phyloP scores from a whole-genome alignment of 805 yeast genomes.

The Lachancea kluyveri region DNA sequence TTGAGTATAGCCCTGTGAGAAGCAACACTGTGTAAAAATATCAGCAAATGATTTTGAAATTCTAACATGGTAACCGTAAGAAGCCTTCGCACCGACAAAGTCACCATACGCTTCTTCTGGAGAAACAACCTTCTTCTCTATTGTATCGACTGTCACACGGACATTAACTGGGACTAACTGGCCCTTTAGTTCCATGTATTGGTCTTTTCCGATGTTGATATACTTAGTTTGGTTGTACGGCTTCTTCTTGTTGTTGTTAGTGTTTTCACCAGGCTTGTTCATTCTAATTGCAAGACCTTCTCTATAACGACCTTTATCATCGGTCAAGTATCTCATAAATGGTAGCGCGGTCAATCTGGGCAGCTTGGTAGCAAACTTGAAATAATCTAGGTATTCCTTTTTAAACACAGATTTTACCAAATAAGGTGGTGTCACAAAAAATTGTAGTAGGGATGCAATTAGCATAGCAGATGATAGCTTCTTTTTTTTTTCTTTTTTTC shows the following conservation, averaged over 20 bases:
- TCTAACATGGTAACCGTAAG: constrained; percentile 73
- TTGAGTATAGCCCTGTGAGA: constrained; percentile 62
- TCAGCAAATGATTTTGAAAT: constrained; percentile 53
- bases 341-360: constrained; percentile 75
- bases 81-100: constrained; percentile 47
- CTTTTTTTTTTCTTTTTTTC: constrained; percentile 10
- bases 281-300: constrained; percentile 54
- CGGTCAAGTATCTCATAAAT: constrained; percentile 45
- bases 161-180: constrained; percentile 70
- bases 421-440: constrained; percentile 80
- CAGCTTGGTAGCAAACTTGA: constrained; percentile 57
- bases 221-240: constrained; percentile 59
- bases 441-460: constrained; percentile 68
- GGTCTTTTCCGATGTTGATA: constrained; percentile 66
- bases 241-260: constrained; percentile 33
- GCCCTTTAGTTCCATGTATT: constrained; percentile 49
- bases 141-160: constrained; percentile 72
- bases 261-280: constrained; percentile 30
- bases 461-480: constrained; percentile 38
- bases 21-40: constrained; percentile 64
- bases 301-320: constrained; percentile 39
- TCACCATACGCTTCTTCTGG: constrained; percentile 66
- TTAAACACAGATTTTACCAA: constrained; percentile 60
- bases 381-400: constrained; percentile 38
- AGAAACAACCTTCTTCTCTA: constrained; percentile 56